Conservation (phyloP, 495 filamentous ascomycete species). For the Penicillium desertorum region DNA sequence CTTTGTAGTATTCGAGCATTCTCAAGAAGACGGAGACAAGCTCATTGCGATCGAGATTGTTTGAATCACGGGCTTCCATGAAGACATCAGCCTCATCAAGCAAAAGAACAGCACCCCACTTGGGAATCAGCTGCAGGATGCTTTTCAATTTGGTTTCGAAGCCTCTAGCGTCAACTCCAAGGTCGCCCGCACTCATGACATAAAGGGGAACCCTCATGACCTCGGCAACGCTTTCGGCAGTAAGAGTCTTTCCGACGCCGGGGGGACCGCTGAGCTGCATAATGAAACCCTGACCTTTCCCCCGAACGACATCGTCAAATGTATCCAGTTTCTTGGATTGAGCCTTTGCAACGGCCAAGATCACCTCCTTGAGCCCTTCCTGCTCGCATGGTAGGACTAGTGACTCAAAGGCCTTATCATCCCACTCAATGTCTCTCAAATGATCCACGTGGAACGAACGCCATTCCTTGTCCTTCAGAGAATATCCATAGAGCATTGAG, state of each 20-base stretch:
- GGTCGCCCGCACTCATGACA: conserved; percentile 54
- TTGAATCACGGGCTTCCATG: conserved; percentile 37
- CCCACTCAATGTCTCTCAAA: conserved; percentile 49
- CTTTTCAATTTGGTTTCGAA: conserved; percentile 52
- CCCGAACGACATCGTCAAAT: conserved; percentile 34
- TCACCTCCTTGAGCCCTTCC: conserved; percentile 30
- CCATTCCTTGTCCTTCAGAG: conserved; percentile 43
- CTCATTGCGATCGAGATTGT: conserved; percentile 41
- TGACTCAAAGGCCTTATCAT: conserved; percentile 53
- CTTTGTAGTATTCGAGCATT: conserved; percentile 53
- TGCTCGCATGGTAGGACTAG: conserved; percentile 47
- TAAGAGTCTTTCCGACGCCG: conserved; percentile 46
- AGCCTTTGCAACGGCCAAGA: conserved; percentile 33
- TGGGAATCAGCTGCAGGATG: conserved; percentile 49
- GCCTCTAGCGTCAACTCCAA: conserved; percentile 48
- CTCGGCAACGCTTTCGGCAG: conserved; percentile 40
- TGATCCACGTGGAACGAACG: conserved; percentile 39
- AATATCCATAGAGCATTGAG: conserved; percentile 27
- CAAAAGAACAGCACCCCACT: conserved; percentile 49
- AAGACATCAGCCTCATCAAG: conserved; percentile 52
- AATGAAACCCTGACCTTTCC: conserved; percentile 39
- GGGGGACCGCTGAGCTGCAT: conserved; percentile 44
- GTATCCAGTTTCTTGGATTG: conserved; percentile 27
- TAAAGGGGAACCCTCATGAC: conserved; percentile 34
- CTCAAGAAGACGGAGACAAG: conserved; percentile 53